Evolutionary conservation across 495 filamentous ascomycete genomes (phyloP), one percentile per base, ranked within the genome.

Genomic region (Platismatia glauca): DNA sequence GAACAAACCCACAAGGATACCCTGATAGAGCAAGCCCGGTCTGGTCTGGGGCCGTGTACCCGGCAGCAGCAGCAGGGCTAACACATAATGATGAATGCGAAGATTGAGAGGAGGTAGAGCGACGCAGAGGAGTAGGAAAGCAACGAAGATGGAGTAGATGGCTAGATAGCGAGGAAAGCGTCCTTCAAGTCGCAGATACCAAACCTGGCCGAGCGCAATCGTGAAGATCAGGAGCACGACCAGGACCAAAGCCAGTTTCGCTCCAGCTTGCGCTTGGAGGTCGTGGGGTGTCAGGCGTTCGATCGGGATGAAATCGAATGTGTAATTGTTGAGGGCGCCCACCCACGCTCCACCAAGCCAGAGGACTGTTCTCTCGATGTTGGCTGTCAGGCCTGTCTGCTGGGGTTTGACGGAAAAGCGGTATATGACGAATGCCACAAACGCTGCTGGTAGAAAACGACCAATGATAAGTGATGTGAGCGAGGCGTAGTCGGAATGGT

Each of bases 1-100:
- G 73, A 96, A 96, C 0, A 97, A 77, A 18, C 93, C 93, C 9
- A 97, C 71, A 1, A 97, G 75, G n/a, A 97, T 73, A 4, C 93
- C 93, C 68, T 95, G 91, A 64, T 89, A 96, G 12, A 94, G 71
- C 18, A 96, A 72, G 0, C 84, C 85, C 0, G 87, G 86, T 0
- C 93, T 81, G 4, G 87, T 96, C 60, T 93, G 90, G 57, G 96
- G 81, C 48, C 84, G 83, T 0, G 92, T 96, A 0, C 90, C 90
- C 0, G 89, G 91, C 18, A 96, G 83, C 0, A 97, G 81, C 3
- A 97, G 76, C 34, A 89, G 80, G 15, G 89, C 91, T 18, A 98
- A 81, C 66, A 98, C 87, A 67, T 98, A 98, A 70, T 98, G 94
- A 68, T 97, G 95, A 61, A 97, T 91, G 15, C 94, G 82, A 56